These are phyloP conservation scores for Lipomyces yamadae DNA, from an alignment of 805 yeast species.

Conservation along the genomic window DNA sequence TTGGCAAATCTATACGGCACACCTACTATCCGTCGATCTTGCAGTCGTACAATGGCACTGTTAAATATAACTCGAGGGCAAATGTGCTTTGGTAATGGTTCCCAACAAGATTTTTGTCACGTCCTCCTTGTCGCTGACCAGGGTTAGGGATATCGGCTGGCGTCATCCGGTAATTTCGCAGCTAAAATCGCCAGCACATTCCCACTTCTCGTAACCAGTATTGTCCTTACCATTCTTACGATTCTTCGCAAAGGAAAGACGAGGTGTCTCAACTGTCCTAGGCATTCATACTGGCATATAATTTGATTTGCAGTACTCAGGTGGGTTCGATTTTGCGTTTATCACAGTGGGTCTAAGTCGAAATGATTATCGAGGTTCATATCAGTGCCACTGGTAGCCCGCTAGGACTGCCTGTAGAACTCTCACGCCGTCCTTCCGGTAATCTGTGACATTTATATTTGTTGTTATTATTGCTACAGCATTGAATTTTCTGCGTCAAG, in stretches of 20 bases:
- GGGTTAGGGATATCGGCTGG: too few relatives aligned
- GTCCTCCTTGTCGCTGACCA: too few relatives aligned
- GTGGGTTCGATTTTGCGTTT: neutral
- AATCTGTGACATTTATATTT: neutral
- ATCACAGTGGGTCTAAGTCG: neutral
- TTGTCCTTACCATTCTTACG: neutral
- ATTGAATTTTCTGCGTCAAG: neutral
- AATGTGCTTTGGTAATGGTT: too few relatives aligned
- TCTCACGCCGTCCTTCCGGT: neutral
- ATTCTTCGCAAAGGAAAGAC: neutral
- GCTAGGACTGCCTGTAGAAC: neutral
- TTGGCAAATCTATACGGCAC: too few relatives aligned
- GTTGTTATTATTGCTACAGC: neutral
- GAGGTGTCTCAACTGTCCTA: neutral
- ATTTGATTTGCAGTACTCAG: neutral
- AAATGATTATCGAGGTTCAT: neutral
- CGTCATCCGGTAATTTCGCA: too few relatives aligned
- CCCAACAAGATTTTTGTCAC: too few relatives aligned
- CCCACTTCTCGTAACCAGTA: neutral
- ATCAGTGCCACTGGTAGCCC: neutral
- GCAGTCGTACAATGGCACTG: too few relatives aligned
- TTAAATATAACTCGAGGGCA: too few relatives aligned
- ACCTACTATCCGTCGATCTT: too few relatives aligned
- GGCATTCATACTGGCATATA: neutral
- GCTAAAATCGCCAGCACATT: neutral